Evolutionary conservation across 148 eudicot genomes (phyloP).

Genomic region (Nepenthes mirabilis): DNA sequence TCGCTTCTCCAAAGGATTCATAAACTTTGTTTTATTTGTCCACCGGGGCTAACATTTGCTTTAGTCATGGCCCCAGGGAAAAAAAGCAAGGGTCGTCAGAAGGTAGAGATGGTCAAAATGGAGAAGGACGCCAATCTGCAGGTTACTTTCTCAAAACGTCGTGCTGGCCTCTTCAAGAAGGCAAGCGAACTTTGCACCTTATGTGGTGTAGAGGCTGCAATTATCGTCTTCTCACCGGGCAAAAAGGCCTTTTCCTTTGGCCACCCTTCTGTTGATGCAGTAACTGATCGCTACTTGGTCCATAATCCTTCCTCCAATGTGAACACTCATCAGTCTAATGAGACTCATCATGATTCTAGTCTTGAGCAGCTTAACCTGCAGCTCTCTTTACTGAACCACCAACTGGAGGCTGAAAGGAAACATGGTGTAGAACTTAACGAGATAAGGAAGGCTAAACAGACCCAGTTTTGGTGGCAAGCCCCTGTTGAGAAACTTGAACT

Average conservation of each 20-base stretch:
- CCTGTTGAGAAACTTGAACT: constrained; percentile 15
- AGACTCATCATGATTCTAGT: neutral
- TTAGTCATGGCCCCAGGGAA: neutral
- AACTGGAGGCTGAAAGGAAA: constrained; percentile 24
- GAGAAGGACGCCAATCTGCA: neutral
- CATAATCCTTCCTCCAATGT: neutral
- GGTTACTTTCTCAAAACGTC: neutral
- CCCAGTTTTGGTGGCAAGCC: constrained; percentile 27
- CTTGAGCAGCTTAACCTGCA: constrained; percentile 8
- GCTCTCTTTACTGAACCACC: constrained; percentile 14
- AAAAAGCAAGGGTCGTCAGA: neutral
- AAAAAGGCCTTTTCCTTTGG: neutral
- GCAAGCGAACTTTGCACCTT: constrained; percentile 1
- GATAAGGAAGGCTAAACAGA: constrained; percentile 11
- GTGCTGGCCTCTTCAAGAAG: neutral
- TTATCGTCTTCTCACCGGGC: constrained; percentile 1
- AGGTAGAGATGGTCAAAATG: neutral
- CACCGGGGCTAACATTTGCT: neutral
- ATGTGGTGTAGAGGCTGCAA: constrained; percentile 1
- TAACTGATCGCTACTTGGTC: neutral
- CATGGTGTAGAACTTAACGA: constrained; percentile 16
- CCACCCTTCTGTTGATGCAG: neutral
- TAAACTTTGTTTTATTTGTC: neutral
- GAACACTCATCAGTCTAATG: neutral
- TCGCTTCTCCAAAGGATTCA: neutral